phyloP scores from a whole-genome alignment of 2,329 filamentous ascomycete genomes.

The Paecilomyces sp. region DNA sequence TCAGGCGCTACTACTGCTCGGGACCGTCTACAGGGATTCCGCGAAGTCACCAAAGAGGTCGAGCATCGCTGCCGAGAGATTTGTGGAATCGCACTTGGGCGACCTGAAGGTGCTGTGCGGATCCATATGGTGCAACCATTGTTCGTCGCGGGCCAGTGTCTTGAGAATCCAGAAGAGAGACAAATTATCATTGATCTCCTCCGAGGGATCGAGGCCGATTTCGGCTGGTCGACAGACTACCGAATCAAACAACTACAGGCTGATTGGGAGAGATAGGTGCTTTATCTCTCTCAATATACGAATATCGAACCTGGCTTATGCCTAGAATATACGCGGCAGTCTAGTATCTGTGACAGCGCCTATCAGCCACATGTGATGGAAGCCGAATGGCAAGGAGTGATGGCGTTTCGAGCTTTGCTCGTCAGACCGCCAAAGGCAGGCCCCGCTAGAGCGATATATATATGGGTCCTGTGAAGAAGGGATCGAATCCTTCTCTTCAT shows the following conservation, averaged over 20 bases:
- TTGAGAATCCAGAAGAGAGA: conserved; percentile 46
- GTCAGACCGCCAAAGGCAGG: not conserved
- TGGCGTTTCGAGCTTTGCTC: not conserved
- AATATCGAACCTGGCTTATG: not conserved
- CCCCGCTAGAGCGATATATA: not conserved
- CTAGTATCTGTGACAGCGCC: not conserved
- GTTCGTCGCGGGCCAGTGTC: conserved; percentile 53
- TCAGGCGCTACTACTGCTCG: conserved; percentile 46
- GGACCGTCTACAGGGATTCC: conserved; percentile 49
- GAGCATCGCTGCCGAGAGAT: conserved; percentile 53
- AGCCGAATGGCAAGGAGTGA: not conserved
- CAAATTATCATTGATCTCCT: conserved; percentile 49
- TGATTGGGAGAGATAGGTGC: conserved; percentile 15
- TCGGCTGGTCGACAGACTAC: conserved; percentile 54
- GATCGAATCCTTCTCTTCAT: not conserved
- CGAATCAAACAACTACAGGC: conserved; percentile 42
- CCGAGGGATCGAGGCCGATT: conserved; percentile 51
- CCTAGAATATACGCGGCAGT: not conserved
- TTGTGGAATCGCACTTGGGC: conserved; percentile 49
- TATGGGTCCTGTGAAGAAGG: not conserved
- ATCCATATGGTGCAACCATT: conserved; percentile 53
- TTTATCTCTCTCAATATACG: not conserved
- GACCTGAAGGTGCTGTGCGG: conserved; percentile 50
- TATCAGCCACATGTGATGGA: not conserved
- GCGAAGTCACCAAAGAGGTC: conserved; percentile 49